Base-by-base conservation (phyloP, 176 grass and related monocot species). In the Themeda triandra region DNA sequence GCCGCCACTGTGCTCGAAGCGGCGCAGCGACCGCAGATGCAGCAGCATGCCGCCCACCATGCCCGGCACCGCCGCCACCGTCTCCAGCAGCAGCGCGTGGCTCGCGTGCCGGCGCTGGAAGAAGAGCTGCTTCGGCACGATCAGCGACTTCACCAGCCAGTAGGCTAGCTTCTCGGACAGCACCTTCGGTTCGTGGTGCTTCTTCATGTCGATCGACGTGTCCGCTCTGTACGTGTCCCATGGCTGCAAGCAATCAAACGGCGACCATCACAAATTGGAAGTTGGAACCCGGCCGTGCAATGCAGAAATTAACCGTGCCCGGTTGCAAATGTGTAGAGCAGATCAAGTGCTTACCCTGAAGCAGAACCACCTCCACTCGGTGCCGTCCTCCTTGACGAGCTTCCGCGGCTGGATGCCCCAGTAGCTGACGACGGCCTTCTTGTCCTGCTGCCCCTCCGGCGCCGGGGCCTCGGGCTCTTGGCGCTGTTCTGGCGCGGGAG, bases 41-140 rank as follows among this genome's bases (percentile, higher is more conserved):
- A 98, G 93, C 18, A 98, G 91, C 92, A 98, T 87, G 36, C 95
- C 95, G 65, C 73, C 95, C 12, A 98, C 95, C 89, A 98, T 98
- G 31, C 91, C 93, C 8, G 96, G 96, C 46, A 98, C 96, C 0
- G 89, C 96, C 1, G 96, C 96, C 49, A 98, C 91, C 23, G 96
- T 98, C 87, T 98, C 96, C 35, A 98, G 82, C 64, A 95, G 87
- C 81, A 98, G 83, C 24, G 96, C 96, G 78, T 90, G 96, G 76
- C 87, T 95, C 0, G 83, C 91, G 32, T 98, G 90, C n/a, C 93
- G 63, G 36, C 93, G 89, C 93, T 95, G 96, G 93, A 98, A 98
- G 91, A 98, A 98, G 56, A 95, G 80, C 36, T 95, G 85, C 33
- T 62, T 84, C 15, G 93, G 87, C 59, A 87, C 28, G 33, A 66